These are phyloP conservation scores for Pseudogymnoascus pannorum DNA, from an alignment of 2,329 filamentous ascomycete genomes.

Conservation along the genomic window DNA sequence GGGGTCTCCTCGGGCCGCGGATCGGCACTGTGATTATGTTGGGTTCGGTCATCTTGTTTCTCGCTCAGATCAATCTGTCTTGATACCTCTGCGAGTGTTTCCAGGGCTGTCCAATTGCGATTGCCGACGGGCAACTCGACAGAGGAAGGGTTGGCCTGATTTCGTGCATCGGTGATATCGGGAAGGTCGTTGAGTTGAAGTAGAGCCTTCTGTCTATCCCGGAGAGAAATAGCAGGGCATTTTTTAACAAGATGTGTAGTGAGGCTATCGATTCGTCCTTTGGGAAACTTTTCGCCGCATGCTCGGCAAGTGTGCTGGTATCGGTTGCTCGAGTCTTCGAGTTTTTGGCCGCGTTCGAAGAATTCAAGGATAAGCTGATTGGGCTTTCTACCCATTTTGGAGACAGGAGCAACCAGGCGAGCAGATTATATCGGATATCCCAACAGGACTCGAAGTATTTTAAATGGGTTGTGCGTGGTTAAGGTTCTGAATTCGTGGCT, in stretches of 20 bases:
- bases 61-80: slow-evolving; percentile 65
- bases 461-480: background rate
- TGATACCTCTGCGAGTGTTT: slow-evolving; percentile 83
- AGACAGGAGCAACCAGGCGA: background rate
- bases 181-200: slow-evolving; percentile 65
- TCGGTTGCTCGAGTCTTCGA: slow-evolving; percentile 82
- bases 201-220: slow-evolving; percentile 68
- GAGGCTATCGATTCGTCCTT: slow-evolving; percentile 78
- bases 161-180: slow-evolving; percentile 36
- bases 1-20: slow-evolving; percentile 19
- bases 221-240: slow-evolving; percentile 70
- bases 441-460: background rate
- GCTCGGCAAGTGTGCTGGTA: slow-evolving; percentile 87
- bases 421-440: background rate
- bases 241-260: slow-evolving; percentile 77
- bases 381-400: slow-evolving; percentile 69
- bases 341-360: slow-evolving; percentile 79
- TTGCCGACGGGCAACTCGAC: slow-evolving; percentile 38
- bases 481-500: background rate
- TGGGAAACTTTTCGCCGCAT: slow-evolving; percentile 83
- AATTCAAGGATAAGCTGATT: slow-evolving; percentile 81
- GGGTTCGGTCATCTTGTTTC: slow-evolving; percentile 47
- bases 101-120: slow-evolving; percentile 70
- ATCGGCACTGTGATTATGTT: slow-evolving; percentile 37
- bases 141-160: slow-evolving; percentile 31